Evolutionary conservation across 116 monocot species (phyloP), one percentile per base, ranked within the genome.

Genomic region (Dioscorea cayenensis): DNA sequence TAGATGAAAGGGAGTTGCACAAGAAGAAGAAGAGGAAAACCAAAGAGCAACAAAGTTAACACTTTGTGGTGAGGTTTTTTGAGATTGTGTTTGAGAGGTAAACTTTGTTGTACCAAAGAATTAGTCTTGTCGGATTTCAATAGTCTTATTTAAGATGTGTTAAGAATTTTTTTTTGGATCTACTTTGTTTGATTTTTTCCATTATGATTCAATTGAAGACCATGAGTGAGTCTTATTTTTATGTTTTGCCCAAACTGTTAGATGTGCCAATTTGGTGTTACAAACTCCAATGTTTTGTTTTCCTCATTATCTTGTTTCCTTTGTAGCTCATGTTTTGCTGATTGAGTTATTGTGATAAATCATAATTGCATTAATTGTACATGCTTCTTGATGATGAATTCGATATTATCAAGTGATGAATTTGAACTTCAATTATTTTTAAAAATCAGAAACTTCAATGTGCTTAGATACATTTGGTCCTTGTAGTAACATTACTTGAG

Each of bases 11-110:
- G 28, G 69, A 19, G 61, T 43, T 64, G 23, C 64, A 71, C 27
- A 80, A 25, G 69, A 74, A 71, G 49, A 71, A 51, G 35, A 80
- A 50, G 60, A 66, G 25, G 71, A 71, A 64, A 69, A 29, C 14
- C 14, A 60, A 36, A 17, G 48, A 68, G 65, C 27, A 23, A 55
- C 6, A 14, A 9, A 9, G 16, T 38, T 61, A 68, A 20, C 0
- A 68, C 0, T 65, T 35, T 55, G 55, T 2, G 55, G 14, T 55
- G 55, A 55, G 17, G 55, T 1, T 19, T 12, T 55, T 19, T 55
- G 55, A 16, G 5, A 55, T 55, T 55, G 3, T 55, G 5, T 55
- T 55, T 16, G 55, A 55, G 55, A 55, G 55, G 16, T 16, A 5
- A 16, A n/a, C 16, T 55, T 5, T 55, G 55, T 55, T 55, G 55